phyloP scores from a whole-genome alignment of 768 basidiomycete genomes.

The Coprinopsis cinerea region DNA sequence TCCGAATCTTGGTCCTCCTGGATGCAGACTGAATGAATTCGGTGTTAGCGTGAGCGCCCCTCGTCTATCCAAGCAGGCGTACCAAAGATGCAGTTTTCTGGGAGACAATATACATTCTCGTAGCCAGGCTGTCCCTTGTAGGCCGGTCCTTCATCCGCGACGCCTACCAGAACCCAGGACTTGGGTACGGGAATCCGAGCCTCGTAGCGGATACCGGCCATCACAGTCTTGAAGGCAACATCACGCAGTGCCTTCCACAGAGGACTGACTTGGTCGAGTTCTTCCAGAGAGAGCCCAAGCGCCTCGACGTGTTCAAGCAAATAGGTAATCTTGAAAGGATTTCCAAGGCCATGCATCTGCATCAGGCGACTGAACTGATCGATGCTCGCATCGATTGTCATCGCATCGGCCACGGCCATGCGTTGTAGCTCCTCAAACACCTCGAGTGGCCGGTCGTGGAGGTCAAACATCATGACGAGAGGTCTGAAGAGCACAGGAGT shows the following conservation, averaged over 20 bases:
- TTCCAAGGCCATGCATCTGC: slow-evolving; percentile 37
- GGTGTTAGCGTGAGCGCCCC: slow-evolving; percentile 1
- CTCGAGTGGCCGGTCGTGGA: slow-evolving; percentile 53
- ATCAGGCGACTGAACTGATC: slow-evolving; percentile 43
- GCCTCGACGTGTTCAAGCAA: slow-evolving; percentile 37
- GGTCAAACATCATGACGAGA: slow-evolving; percentile 73
- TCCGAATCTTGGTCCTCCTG: slow-evolving; percentile 41
- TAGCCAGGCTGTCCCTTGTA: slow-evolving; percentile 44
- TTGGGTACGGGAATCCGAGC: slow-evolving; percentile 69
- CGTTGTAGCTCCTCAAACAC: slow-evolving; percentile 61
- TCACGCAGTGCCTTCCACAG: slow-evolving; percentile 55
- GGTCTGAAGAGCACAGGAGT: slow-evolving; percentile 41
- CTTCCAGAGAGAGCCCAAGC: slow-evolving; percentile 31
- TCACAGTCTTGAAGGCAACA: slow-evolving; percentile 53
- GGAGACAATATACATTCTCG: slow-evolving; percentile 48
- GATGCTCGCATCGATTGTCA: slow-evolving; percentile 55
- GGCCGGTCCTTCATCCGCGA: slow-evolving; percentile 76
- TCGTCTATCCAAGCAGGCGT: neutral
- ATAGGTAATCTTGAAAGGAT: slow-evolving; percentile 38
- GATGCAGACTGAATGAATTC: slow-evolving; percentile 42
- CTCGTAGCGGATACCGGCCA: slow-evolving; percentile 67
- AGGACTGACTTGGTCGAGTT: slow-evolving; percentile 44
- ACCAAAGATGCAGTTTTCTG: slow-evolving; percentile 64
- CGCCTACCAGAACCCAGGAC: slow-evolving; percentile 67
- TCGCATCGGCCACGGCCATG: slow-evolving; percentile 46